These are phyloP conservation scores for Yamadazyma olivae DNA, from an alignment of 805 yeast species.

Conservation along the genomic window DNA sequence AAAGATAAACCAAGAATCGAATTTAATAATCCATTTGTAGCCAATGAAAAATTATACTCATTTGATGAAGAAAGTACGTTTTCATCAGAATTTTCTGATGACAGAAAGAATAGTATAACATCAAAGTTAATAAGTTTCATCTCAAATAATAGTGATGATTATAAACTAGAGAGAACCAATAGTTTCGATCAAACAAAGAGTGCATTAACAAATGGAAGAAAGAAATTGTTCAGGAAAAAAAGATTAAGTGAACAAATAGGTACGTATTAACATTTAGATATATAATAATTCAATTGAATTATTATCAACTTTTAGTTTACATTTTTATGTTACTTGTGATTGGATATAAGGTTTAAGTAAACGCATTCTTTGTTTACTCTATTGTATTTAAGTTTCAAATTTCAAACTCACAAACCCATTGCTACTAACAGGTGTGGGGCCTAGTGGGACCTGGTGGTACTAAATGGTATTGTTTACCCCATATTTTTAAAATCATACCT, in stretches of 20 bases:
- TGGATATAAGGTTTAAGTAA: too few relatives aligned
- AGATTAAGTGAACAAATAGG: slow-evolving; percentile 28
- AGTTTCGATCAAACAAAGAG: slow-evolving; percentile 39
- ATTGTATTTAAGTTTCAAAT: too few relatives aligned
- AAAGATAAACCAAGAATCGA: slow-evolving; percentile 7
- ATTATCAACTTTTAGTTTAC: too few relatives aligned
- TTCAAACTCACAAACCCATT: too few relatives aligned
- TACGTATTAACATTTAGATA: too few relatives aligned
- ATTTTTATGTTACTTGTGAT: too few relatives aligned
- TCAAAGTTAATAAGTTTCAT: slow-evolving; percentile 19
- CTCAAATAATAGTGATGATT: slow-evolving; percentile 13
- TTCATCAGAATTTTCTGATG: background rate
- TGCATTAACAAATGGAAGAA: slow-evolving; percentile 28
- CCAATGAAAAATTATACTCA: slow-evolving; percentile 5
- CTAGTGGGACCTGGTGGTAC: too few relatives aligned
- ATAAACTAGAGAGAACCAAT: slow-evolving; percentile 16
- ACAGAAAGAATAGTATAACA: slow-evolving; percentile 16
- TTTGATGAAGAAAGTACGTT: slow-evolving; percentile 1
- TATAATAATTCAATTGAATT: too few relatives aligned
- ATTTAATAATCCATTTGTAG: slow-evolving; percentile 12
- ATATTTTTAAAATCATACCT: too few relatives aligned
- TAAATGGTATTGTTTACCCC: too few relatives aligned
- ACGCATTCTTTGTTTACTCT: too few relatives aligned
- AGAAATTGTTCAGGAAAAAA: slow-evolving; percentile 15
- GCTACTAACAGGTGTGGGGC: too few relatives aligned